These are phyloP conservation scores for Sordariomycetes sp. DNA, from an alignment of 2,329 filamentous ascomycete species.

Conservation along the genomic window DNA sequence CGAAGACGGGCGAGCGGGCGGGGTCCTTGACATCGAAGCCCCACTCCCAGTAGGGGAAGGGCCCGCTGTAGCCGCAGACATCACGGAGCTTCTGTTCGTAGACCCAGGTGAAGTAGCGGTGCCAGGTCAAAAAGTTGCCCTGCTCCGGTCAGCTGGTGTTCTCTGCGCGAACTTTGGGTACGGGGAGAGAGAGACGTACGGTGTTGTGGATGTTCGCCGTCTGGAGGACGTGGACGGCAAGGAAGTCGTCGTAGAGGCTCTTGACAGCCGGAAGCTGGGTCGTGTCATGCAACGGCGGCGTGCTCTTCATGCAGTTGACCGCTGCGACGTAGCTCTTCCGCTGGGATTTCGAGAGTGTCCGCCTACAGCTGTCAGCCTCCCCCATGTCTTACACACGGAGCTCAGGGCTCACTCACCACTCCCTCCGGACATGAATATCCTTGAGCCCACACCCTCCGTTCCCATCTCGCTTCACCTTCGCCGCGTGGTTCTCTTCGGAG, in stretches of 20 bases:
- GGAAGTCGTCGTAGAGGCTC: slow-evolving; percentile 15
- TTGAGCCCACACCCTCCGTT: neutral
- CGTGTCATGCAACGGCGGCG: slow-evolving; percentile 7
- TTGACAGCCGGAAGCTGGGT: slow-evolving; percentile 8
- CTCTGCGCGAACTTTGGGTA: neutral
- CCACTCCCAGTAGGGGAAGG: slow-evolving; percentile 36
- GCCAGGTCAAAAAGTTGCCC: slow-evolving; percentile 21
- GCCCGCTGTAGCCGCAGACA: slow-evolving; percentile 12
- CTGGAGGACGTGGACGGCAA: slow-evolving; percentile 13
- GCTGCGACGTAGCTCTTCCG: slow-evolving; percentile 13
- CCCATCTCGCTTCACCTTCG: neutral
- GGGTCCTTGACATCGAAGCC: slow-evolving; percentile 30
- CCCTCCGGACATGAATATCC: neutral
- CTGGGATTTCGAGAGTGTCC: slow-evolving; percentile 8
- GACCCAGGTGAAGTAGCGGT: slow-evolving; percentile 9
- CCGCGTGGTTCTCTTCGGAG: neutral
- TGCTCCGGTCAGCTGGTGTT: slow-evolving; percentile 9
- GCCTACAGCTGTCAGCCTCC: slow-evolving; percentile 5
- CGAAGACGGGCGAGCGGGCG: slow-evolving; percentile 36
- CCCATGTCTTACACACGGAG: neutral
- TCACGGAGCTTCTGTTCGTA: slow-evolving; percentile 14
- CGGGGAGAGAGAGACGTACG: neutral
- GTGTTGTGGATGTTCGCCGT: slow-evolving; percentile 11
- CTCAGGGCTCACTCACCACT: neutral
- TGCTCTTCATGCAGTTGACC: slow-evolving; percentile 12